Percentiles rank a stretch among this genome's conserved stretches.
Evolutionary conservation across 1,139 yeast genomes (phyloP).

Genomic region (Kodamaea suecica): DNA sequence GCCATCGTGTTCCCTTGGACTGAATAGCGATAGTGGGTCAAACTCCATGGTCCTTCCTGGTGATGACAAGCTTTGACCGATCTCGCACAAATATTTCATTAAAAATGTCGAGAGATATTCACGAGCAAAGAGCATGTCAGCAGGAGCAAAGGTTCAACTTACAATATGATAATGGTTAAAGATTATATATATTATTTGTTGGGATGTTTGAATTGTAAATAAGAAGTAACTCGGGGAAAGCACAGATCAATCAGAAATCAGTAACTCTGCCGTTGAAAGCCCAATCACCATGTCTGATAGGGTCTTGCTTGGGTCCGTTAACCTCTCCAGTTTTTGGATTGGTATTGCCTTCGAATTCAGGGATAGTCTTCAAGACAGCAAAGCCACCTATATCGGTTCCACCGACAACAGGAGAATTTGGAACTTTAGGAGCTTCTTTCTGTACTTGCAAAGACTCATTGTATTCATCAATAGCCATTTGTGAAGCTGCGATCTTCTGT

Average conservation of each 20-base stretch:
- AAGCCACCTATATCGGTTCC: slow-evolving; percentile 60
- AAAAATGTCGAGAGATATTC: no score
- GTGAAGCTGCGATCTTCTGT: slow-evolving; percentile 77
- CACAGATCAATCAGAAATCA: slow-evolving; percentile 71
- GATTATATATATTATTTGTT: no score
- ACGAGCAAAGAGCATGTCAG: no score
- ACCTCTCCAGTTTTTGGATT: slow-evolving; percentile 94
- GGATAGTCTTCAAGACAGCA: slow-evolving; percentile 70
- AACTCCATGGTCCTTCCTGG: slow-evolving; percentile 26
- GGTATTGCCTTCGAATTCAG: slow-evolving; percentile 93
- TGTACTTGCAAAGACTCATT: slow-evolving; percentile 37
- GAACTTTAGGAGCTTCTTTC: slow-evolving; percentile 5
- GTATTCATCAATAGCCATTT: slow-evolving; percentile 75
- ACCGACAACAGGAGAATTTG: slow-evolving; percentile 1
- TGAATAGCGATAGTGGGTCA: slow-evolving; percentile 44
- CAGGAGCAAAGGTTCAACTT: no score
- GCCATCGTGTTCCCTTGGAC: slow-evolving; percentile 19
- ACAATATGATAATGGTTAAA: no score
- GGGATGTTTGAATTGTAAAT: no score
- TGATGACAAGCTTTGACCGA: no score
- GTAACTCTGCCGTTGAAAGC: slow-evolving; percentile 95
- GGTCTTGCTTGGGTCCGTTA: slow-evolving; percentile 99
- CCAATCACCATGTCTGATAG: slow-evolving; percentile 82
- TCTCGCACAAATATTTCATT: no score
- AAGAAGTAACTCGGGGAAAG: no score